Evolutionary conservation across 1,284 basidiomycete species (phyloP), one percentile per base, ranked within the genome.

Genomic region (Malassezia yamatoensis): DNA sequence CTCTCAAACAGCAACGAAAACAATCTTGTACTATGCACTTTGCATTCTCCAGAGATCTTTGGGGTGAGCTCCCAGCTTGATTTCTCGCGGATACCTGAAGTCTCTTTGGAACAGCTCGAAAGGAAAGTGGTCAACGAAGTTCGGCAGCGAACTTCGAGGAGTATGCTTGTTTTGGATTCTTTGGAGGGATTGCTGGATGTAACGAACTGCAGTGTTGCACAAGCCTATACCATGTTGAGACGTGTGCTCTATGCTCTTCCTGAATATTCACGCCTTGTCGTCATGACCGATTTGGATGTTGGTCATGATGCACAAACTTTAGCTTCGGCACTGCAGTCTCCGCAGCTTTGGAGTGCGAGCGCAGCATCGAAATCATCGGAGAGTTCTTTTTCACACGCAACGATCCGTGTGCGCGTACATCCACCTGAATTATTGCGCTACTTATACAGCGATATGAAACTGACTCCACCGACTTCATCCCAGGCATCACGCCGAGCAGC

Each of bases 391-490:
- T 38, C 53, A 37, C 44, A 49, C 11, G 49, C 53, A 2, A 50
- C 62, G 2, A 36, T 54, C 3, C 20, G 16, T 12, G 48, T 37
- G n/a, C 43, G 54, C 21, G 21, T 70, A 0, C 64, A 66, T 12
- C 39, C 65, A 0, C 59, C 62, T 5, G 64, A 59, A 3, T 35
- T 70, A 0, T 20, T 67, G 1, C 55, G 59, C 6, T 53, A 66
- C 42, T 48, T 70, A 7, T 36, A 62, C 51, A 57, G 60, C 51
- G 60, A 61, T 37, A 68, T 66, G 37, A 55, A 60, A 10, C 60
- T 70, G n/a, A 47, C 52, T 12, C 67, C 68, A 1, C 63, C 65
- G 1, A 50, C 59, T 11, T 62, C 59, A 13, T 41, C 39, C 5
- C 5, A 13, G 6, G 38, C 49, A 10, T 55, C 63, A 2, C 29